A percentile compares a stretch with the other conserved stretches of the same genome.
phyloP scores from a whole-genome alignment of 441 rosid genomes.

The Sinapis alba region DNA sequence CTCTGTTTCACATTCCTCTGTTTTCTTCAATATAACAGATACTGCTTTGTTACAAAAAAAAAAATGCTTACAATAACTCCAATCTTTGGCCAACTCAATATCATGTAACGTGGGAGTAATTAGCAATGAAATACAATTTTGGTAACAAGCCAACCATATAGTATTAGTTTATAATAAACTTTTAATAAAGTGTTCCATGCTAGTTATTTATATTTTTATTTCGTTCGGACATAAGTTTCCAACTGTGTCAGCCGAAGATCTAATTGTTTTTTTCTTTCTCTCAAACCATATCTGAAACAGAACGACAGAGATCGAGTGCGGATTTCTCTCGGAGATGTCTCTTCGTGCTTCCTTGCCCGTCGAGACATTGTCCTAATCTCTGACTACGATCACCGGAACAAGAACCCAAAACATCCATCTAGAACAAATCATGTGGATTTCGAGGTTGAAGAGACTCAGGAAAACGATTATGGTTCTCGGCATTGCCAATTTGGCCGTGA shows the following conservation, averaged over 20 bases:
- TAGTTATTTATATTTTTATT: background rate
- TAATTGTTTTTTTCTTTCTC: slow-evolving; percentile 2
- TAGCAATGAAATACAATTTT: background rate
- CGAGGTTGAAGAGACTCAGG: slow-evolving; percentile 49
- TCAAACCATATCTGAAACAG: background rate
- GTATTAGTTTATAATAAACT: background rate
- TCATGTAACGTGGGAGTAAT: slow-evolving; percentile 9
- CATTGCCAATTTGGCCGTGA: slow-evolving; percentile 47
- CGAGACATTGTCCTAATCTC: slow-evolving; percentile 28
- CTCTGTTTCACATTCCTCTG: slow-evolving; percentile 13
- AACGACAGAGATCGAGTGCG: slow-evolving; percentile 18
- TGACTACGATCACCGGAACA: background rate
- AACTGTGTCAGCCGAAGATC: slow-evolving; percentile 16
- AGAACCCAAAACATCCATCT: background rate
- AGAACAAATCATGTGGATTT: slow-evolving; percentile 47
- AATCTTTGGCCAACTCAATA: background rate
- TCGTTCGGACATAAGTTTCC: slow-evolving; percentile 13
- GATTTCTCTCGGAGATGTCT: slow-evolving; percentile 34
- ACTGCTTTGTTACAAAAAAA: background rate
- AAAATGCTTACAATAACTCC: background rate
- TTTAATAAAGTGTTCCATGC: background rate
- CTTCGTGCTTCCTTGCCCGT: slow-evolving; percentile 31
- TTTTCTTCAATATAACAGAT: background rate
- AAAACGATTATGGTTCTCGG: slow-evolving; percentile 47
- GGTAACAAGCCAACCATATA: background rate